A percentile compares a stretch with the other conserved stretches of the same genome.
Conservation (phyloP, 2,329 filamentous ascomycete genomes). For the Myriosclerotinia scirpicola region DNA sequence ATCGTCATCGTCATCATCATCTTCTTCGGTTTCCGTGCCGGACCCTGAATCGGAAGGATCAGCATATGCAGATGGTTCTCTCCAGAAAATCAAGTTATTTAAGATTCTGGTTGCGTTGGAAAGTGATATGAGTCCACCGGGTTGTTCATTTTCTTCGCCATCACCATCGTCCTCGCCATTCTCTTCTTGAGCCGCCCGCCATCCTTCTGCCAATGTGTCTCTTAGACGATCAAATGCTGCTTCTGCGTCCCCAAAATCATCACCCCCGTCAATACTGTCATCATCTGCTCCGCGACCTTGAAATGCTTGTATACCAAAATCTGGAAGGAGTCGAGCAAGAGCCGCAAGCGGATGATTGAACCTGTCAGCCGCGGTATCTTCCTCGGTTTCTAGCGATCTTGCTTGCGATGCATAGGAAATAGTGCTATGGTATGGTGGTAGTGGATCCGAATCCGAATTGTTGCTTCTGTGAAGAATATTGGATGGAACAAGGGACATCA, state of each 20-base stretch:
- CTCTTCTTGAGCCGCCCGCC: conserved; percentile 2
- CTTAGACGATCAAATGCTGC: conserved; percentile 11
- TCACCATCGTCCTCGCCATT: conserved; percentile 24
- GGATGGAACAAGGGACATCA: conserved; percentile 39
- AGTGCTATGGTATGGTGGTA: conserved; percentile 40
- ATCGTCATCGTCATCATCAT: conserved; percentile 9
- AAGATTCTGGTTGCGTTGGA: conserved; percentile 30
- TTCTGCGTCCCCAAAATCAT: conserved; percentile 11
- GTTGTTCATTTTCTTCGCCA: conserved; percentile 5
- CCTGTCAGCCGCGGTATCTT: conserved; percentile 20
- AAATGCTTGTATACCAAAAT: conserved; percentile 20
- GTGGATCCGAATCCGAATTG: conserved; percentile 41
- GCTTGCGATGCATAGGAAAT: conserved; percentile 37
- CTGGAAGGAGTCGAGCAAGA: conserved; percentile 32
- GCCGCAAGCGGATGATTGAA: conserved; percentile 37
- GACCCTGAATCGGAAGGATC: conserved; percentile 3
- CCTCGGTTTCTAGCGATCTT: conserved; percentile 21
- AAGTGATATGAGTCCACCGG: conserved; percentile 21
- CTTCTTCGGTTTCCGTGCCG: neutral
- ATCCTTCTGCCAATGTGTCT: conserved; percentile 2
- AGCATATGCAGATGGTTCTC: conserved; percentile 13
- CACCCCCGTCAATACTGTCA: conserved; percentile 13
- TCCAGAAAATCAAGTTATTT: conserved; percentile 31
- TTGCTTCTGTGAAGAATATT: conserved; percentile 37
- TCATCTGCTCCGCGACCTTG: conserved; percentile 12